A percentile compares a stretch with the other conserved stretches of the same genome.
These are phyloP conservation scores for Talaromyces thailandensis DNA, from an alignment of 495 filamentous ascomycete species.

Conservation along the genomic window DNA sequence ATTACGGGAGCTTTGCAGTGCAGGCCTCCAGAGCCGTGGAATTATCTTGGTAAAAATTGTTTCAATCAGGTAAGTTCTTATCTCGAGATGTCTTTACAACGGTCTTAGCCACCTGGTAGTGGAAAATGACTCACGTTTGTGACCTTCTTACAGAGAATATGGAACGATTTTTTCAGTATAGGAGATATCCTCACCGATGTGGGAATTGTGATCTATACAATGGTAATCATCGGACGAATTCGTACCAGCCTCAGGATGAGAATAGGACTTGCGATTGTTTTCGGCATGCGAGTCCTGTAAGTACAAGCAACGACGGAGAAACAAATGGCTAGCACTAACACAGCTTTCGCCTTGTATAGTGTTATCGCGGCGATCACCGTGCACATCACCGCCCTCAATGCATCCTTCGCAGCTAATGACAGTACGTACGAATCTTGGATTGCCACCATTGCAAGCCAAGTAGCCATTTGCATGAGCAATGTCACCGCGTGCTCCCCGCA, in stretches of 20 bases:
- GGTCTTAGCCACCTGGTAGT: background rate
- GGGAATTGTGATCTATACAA: conserved; percentile 27
- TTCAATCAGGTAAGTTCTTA: conserved; percentile 22
- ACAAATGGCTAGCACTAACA: background rate
- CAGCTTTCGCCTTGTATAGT: conserved; percentile 4
- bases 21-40: conserved; percentile 26
- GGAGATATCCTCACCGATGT: conserved; percentile 34
- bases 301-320: background rate
- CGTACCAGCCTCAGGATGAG: conserved; percentile 24
- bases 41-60: conserved; percentile 22
- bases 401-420: conserved; percentile 10
- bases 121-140: conserved; percentile 3
- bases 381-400: conserved; percentile 22
- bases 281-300: conserved; percentile 29
- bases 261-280: conserved; percentile 19
- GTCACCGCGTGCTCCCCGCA: conserved; percentile 36
- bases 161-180: conserved; percentile 30
- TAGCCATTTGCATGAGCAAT: conserved; percentile 27
- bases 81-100: background rate
- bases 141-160: conserved; percentile 15
- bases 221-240: conserved; percentile 25
- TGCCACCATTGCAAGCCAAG: conserved; percentile 22
- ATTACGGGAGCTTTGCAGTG: conserved; percentile 35
- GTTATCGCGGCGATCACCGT: conserved; percentile 23
- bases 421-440: conserved; percentile 20